Conservation (phyloP, 306 rosid genomes). For the Vigna radiata region DNA sequence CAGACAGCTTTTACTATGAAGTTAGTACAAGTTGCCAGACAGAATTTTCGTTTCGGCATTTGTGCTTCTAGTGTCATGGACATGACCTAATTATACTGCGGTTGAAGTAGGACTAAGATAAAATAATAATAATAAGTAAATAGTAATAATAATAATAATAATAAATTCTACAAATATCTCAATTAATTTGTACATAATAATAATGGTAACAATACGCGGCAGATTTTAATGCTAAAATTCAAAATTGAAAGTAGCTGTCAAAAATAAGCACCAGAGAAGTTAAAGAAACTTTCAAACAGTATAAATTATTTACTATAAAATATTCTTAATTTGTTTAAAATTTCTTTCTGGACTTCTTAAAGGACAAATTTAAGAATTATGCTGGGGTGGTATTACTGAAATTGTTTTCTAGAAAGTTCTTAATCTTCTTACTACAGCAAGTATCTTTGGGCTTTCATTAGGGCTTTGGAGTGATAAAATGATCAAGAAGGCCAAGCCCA, state of each 20-base stretch:
- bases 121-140: background rate
- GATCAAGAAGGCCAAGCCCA: background rate
- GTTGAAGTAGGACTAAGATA: background rate
- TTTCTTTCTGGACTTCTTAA: background rate
- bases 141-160: background rate
- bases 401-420: background rate
- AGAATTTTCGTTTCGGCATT: background rate
- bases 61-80: background rate
- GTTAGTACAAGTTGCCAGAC: background rate
- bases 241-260: background rate
- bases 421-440: background rate
- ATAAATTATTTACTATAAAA: too few species aligned
- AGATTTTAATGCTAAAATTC: background rate
- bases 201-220: background rate
- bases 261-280: too few species aligned
- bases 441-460: background rate
- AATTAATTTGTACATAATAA: background rate
- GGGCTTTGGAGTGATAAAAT: background rate
- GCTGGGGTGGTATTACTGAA: background rate
- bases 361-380: background rate
- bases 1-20: too few species aligned
- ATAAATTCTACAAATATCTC: background rate
- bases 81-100: background rate
- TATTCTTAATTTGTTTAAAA: background rate
- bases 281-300: too few species aligned